These are phyloP conservation scores for Cymbopogon citratus DNA, from an alignment of 176 grass and related monocot species.

Conservation along the genomic window DNA sequence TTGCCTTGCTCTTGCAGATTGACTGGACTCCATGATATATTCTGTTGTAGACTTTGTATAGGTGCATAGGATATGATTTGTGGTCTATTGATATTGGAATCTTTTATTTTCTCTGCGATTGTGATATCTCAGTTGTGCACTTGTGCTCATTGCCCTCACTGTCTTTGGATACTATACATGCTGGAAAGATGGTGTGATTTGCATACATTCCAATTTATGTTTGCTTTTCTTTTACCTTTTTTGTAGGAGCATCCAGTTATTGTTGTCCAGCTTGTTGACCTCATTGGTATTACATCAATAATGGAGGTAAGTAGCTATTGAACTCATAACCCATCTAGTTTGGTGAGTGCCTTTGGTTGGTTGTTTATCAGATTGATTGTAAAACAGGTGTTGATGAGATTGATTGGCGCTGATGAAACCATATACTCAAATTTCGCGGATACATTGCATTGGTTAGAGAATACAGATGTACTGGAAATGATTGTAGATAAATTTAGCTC, in stretches of 20 bases:
- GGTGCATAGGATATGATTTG: not conserved
- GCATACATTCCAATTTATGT: constrained; percentile 5
- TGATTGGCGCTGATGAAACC: constrained; percentile 76
- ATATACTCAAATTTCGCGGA: constrained; percentile 71
- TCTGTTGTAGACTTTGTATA: not conserved
- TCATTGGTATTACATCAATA: constrained; percentile 81
- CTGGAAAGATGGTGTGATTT: not conserved
- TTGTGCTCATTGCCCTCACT: not conserved
- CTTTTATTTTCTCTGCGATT: not conserved
- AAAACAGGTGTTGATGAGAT: constrained; percentile 74
- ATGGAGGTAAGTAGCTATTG: constrained; percentile 58
- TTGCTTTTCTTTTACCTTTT: not conserved
- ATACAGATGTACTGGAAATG: constrained; percentile 69
- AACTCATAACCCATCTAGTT: not conserved
- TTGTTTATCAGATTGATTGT: constrained; percentile 23
- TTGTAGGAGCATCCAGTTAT: constrained; percentile 63
- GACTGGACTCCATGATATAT: not conserved
- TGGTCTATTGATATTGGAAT: not conserved
- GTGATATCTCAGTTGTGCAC: not conserved
- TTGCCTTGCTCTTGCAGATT: not conserved
- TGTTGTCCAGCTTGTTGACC: constrained; percentile 72
- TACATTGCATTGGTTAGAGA: constrained; percentile 72
- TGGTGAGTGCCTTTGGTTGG: constrained; percentile 7
- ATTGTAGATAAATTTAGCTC: constrained; percentile 82
- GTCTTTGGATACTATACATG: not conserved